Conservation (phyloP, 805 yeast species). For the Candida verbasci region DNA sequence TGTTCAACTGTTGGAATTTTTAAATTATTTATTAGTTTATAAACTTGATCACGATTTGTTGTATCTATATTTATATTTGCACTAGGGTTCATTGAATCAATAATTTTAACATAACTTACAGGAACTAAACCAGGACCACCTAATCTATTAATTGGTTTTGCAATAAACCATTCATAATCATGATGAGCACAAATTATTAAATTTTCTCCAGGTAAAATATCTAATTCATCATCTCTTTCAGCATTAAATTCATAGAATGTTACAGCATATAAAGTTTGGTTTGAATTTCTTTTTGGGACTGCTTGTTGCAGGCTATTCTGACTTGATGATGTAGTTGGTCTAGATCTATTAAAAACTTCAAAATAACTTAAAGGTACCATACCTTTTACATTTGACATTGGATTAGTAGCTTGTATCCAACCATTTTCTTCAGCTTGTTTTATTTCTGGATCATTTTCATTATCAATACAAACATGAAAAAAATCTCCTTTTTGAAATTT, state of each 20-base stretch:
- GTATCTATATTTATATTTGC: conserved; percentile 29
- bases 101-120: conserved; percentile 78
- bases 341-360: conserved; percentile 66
- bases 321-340: conserved; percentile 23
- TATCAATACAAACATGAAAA: conserved; percentile 58
- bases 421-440: conserved; percentile 33
- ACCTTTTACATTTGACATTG: conserved; percentile 71
- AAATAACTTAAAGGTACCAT: conserved; percentile 85
- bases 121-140: conserved; percentile 99
- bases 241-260: conserved; percentile 86
- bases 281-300: background rate
- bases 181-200: conserved; percentile 94
- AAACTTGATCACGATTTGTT: conserved; percentile 45
- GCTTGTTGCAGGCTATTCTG: background rate
- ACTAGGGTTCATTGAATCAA: conserved; percentile 56
- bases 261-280: conserved; percentile 69
- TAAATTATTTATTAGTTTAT: conserved; percentile 54
- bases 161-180: conserved; percentile 95
- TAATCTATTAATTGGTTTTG: conserved; percentile 88
- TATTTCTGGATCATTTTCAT: conserved; percentile 20
- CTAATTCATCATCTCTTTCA: conserved; percentile 78
- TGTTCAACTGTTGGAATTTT: conserved; percentile 89
- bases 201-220: conserved; percentile 80
- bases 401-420: conserved; percentile 89
- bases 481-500: conserved; percentile 80